phyloP scores from a whole-genome alignment of 768 basidiomycete species.

The Lentinus brumalis region DNA sequence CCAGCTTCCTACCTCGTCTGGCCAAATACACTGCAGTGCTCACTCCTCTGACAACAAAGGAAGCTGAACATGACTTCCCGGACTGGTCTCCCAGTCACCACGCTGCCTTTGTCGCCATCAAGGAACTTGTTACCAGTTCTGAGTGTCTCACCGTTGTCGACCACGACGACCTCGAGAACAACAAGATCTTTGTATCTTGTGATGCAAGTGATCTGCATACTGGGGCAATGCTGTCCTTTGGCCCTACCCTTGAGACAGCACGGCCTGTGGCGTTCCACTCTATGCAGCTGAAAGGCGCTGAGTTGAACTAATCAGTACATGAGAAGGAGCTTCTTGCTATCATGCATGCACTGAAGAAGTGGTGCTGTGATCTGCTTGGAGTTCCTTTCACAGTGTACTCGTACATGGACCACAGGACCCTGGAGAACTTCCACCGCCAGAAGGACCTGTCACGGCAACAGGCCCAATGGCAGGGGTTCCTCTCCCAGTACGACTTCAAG shows the following conservation, averaged over 20 bases:
- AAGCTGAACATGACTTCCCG: conserved; percentile 26
- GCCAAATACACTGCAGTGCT: conserved; percentile 23
- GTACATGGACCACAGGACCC: no score
- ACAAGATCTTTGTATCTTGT: conserved; percentile 38
- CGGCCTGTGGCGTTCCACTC: conserved; percentile 36
- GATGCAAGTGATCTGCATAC: conserved; percentile 34
- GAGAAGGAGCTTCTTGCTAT: no score
- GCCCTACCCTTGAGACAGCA: conserved; percentile 32
- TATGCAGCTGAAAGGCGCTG: conserved; percentile 1
- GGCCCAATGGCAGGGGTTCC: conserved; percentile 41
- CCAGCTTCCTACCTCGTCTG: conserved; percentile 20
- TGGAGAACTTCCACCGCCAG: no score
- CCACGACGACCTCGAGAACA: conserved; percentile 30
- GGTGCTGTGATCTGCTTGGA: no score
- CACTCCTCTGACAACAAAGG: conserved; percentile 29
- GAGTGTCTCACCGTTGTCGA: conserved; percentile 36
- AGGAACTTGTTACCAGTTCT: conserved; percentile 28
- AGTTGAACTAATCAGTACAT: no score
- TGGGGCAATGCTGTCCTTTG: conserved; percentile 35
- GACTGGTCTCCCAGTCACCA: conserved; percentile 32
- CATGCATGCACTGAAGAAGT: no score
- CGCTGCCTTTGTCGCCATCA: conserved; percentile 39
- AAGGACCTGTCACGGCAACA: conserved; percentile 36
- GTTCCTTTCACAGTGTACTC: no score
- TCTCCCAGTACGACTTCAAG: conserved; percentile 38